Conservation (phyloP, 306 rosid species). For the Notholithocarpus densiflorus region DNA sequence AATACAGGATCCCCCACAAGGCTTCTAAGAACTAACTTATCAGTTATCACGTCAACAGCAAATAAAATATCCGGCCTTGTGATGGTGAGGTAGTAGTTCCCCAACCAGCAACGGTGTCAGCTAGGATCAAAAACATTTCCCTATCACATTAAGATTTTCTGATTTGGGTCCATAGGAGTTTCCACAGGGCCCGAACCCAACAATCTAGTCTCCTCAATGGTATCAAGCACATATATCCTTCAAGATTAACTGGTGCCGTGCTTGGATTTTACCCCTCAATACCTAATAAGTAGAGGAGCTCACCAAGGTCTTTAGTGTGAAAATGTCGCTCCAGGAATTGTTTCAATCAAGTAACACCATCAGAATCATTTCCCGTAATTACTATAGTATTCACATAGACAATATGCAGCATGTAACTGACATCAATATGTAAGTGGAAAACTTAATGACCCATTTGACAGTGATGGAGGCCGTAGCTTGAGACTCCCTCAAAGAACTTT, state of each 20-base stretch:
- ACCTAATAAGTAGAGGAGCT: not conserved
- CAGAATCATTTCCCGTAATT: not conserved
- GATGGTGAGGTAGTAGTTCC: not conserved
- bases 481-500: not conserved
- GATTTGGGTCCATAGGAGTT: not conserved
- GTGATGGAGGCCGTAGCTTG: not conserved
- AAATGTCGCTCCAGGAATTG: not conserved
- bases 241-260: not conserved
- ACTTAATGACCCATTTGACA: not conserved
- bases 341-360: not conserved
- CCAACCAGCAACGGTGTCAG: not conserved
- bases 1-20: too few species aligned
- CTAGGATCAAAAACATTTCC: not conserved
- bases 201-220: not conserved
- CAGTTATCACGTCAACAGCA: too few species aligned
- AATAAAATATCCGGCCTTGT: not conserved
- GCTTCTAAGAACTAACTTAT: too few species aligned
- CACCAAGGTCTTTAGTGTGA: not conserved
- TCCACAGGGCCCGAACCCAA: not conserved
- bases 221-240: not conserved
- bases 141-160: not conserved
- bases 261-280: not conserved
- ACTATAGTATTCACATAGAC: not conserved
- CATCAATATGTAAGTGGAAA: not conserved
- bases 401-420: not conserved